A percentile compares a stretch with the other conserved stretches of the same genome.
These are phyloP conservation scores for Asterella californica DNA, from an alignment of 225 moss, liverwort and hornwort genomes.

Conservation along the genomic window DNA sequence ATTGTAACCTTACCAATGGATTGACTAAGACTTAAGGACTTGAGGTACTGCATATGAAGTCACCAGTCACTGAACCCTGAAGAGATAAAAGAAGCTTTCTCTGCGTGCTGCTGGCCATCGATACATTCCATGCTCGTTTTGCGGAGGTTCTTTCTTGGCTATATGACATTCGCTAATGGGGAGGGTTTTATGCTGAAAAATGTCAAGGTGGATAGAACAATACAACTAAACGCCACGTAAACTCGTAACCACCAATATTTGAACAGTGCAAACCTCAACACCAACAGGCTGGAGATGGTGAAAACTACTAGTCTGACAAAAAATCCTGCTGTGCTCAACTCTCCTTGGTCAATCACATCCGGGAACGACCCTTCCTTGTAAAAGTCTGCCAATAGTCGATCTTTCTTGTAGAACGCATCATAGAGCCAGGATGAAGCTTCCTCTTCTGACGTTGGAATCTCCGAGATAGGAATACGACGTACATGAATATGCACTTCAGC, in stretches of 20 bases:
- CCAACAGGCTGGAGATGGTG: slow-evolving; percentile 30
- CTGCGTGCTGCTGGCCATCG: background rate
- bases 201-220: slow-evolving; percentile 45
- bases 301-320: slow-evolving; percentile 39
- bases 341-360: slow-evolving; percentile 48
- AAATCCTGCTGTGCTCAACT: slow-evolving; percentile 54
- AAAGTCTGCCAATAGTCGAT: slow-evolving; percentile 59
- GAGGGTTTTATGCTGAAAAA: slow-evolving; percentile 42
- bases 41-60: background rate
- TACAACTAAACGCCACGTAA: slow-evolving; percentile 48
- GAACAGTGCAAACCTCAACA: slow-evolving; percentile 51
- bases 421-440: slow-evolving; percentile 76
- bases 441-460: slow-evolving; percentile 63
- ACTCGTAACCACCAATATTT: slow-evolving; percentile 55
- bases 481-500: slow-evolving; percentile 94
- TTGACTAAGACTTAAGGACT: background rate
- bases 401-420: slow-evolving; percentile 66
- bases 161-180: slow-evolving; percentile 16
- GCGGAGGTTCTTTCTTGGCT: background rate
- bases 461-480: slow-evolving; percentile 66
- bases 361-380: slow-evolving; percentile 66
- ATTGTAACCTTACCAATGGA: background rate
- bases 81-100: background rate
- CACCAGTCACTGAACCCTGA: background rate
- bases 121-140: background rate